Percentiles rank a stretch among this genome's conserved stretches.
Conservation (phyloP, 805 yeast species). For the Candida railenensis region DNA sequence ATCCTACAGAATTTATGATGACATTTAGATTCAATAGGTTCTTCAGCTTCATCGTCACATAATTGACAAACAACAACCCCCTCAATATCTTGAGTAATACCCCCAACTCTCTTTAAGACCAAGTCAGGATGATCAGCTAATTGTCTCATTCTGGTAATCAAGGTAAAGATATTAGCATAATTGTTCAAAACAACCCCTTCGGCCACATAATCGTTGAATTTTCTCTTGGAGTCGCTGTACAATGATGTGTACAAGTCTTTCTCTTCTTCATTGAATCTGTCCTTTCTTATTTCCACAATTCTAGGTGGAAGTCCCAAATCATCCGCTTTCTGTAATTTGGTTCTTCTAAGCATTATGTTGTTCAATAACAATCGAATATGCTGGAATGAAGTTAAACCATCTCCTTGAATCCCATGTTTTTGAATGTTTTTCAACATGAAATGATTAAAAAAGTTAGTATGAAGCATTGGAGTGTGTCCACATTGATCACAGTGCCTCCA, state of each 20-base stretch:
- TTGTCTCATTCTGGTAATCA: slow-evolving; percentile 96
- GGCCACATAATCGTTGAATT: slow-evolving; percentile 88
- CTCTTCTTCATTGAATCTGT: slow-evolving; percentile 90
- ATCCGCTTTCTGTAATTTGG: slow-evolving; percentile 95
- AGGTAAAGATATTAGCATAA: slow-evolving; percentile 94
- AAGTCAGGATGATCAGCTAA: slow-evolving; percentile 98
- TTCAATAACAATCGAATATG: slow-evolving; percentile 72
- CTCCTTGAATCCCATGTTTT: slow-evolving; percentile 77
- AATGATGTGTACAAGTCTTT: slow-evolving; percentile 87
- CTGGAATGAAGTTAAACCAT: slow-evolving; percentile 73
- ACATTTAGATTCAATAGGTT: slow-evolving; percentile 91
- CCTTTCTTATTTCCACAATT: slow-evolving; percentile 83
- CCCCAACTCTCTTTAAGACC: slow-evolving; percentile 69
- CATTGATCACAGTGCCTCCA: slow-evolving; percentile 83
- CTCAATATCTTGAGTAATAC: slow-evolving; percentile 38
- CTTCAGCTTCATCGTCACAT: slow-evolving; percentile 98
- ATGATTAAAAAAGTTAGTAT: slow-evolving; percentile 92
- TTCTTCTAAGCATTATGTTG: slow-evolving; percentile 88
- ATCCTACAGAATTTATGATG: slow-evolving; percentile 91
- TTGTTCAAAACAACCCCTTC: slow-evolving; percentile 96
- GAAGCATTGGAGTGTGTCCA: slow-evolving; percentile 92
- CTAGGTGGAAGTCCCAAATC: slow-evolving; percentile 97
- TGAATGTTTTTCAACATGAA: slow-evolving; percentile 94
- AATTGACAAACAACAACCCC: slow-evolving; percentile 78
- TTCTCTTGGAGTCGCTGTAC: slow-evolving; percentile 82